phyloP scores from a whole-genome alignment of 331 rosid genomes.

The Arachis monticola region DNA sequence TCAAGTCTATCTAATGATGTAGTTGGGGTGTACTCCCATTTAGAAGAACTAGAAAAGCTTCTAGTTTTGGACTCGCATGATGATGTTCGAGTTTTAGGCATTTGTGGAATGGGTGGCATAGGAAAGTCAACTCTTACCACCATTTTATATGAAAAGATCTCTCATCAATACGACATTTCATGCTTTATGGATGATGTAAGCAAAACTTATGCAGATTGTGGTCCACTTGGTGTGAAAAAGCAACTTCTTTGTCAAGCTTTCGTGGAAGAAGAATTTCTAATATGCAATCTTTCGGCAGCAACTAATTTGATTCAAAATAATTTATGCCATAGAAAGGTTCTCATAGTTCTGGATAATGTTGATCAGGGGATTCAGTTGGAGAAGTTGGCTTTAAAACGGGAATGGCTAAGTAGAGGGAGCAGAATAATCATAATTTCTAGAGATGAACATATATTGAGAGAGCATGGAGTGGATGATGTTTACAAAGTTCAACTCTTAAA shows the following conservation, averaged over 20 bases:
- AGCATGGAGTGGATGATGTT: neutral
- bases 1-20: slow-evolving; percentile 1
- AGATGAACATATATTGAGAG: slow-evolving; percentile 12
- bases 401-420: slow-evolving; percentile 28
- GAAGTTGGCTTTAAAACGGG: slow-evolving; percentile 1
- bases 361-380: slow-evolving; percentile 22
- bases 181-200: slow-evolving; percentile 35
- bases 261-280: neutral
- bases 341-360: slow-evolving; percentile 39
- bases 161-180: neutral
- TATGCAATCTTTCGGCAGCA: neutral
- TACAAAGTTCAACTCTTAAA: slow-evolving; percentile 8
- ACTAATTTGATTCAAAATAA: neutral
- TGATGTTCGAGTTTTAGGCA: slow-evolving; percentile 15
- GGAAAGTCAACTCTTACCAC: slow-evolving; percentile 31
- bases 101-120: slow-evolving; percentile 40
- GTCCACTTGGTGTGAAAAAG: neutral
- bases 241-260: slow-evolving; percentile 29
- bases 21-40: slow-evolving; percentile 21
- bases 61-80: neutral
- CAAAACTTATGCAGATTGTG: neutral
- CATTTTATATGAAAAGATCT: slow-evolving; percentile 10
- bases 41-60: slow-evolving; percentile 15
- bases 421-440: slow-evolving; percentile 34
- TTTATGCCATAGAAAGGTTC: neutral